These are phyloP conservation scores for Acephala macrosclerotiorum DNA, from an alignment of 2,329 filamentous ascomycete genomes.

Conservation along the genomic window DNA sequence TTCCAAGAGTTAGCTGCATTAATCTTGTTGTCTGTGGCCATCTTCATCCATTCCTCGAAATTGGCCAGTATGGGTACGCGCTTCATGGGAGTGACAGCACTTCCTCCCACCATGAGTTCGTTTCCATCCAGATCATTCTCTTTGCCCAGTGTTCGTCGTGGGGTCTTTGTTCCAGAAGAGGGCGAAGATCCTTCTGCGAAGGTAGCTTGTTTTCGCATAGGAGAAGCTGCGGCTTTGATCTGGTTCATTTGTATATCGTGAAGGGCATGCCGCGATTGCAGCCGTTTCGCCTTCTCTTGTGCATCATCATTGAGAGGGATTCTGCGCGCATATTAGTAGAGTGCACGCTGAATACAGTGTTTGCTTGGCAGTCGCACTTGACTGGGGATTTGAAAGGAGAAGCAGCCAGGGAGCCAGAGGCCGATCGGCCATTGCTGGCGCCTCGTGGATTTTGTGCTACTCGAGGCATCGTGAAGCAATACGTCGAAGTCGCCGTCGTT, in stretches of 20 bases:
- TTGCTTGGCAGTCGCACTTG: slow-evolving; percentile 38
- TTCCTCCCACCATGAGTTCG: slow-evolving; percentile 72
- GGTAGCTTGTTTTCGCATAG: slow-evolving; percentile 68
- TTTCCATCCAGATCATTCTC: slow-evolving; percentile 60
- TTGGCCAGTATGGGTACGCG: slow-evolving; percentile 94
- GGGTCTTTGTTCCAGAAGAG: slow-evolving; percentile 63
- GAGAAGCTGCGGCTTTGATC: slow-evolving; percentile 82
- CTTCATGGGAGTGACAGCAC: slow-evolving; percentile 92
- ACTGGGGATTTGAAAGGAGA: slow-evolving; percentile 46
- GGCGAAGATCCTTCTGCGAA: slow-evolving; percentile 65
- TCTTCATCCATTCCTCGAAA: slow-evolving; percentile 99
- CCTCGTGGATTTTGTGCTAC: slow-evolving; percentile 54
- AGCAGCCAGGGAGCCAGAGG: slow-evolving; percentile 46
- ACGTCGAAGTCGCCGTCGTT: slow-evolving; percentile 20
- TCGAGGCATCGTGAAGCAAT: slow-evolving; percentile 57
- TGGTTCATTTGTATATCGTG: slow-evolving; percentile 93
- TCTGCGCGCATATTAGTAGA: slow-evolving; percentile 53
- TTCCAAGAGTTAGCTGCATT: slow-evolving; percentile 99
- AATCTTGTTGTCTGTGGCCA: slow-evolving; percentile 99
- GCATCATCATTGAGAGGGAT: slow-evolving; percentile 97
- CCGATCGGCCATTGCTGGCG: slow-evolving; percentile 48
- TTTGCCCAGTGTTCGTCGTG: slow-evolving; percentile 49
- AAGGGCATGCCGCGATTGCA: slow-evolving; percentile 85
- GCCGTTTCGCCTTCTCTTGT: slow-evolving; percentile 86
- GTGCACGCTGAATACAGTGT: neutral